These are phyloP conservation scores for Beta lomatogona DNA, from an alignment of 179 eudicot species.

Conservation along the genomic window DNA sequence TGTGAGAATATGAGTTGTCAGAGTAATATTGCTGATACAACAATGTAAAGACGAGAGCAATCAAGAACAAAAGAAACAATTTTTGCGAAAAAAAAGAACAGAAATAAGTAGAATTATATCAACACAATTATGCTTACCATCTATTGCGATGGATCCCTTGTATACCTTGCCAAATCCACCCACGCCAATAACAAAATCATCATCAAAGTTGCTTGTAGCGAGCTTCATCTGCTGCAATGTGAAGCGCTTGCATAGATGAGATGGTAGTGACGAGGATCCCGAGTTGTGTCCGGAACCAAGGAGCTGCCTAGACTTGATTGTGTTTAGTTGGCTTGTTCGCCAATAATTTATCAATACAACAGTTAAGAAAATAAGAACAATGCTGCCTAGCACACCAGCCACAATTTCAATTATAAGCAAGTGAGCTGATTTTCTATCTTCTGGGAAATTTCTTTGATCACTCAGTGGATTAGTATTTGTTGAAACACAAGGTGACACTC, in stretches of 20 bases:
- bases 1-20: neutral
- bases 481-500: too few species aligned
- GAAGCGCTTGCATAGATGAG: conserved; percentile 31
- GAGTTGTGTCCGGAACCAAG: neutral
- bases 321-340: neutral
- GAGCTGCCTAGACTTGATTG: neutral
- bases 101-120: too few species aligned
- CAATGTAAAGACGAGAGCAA: neutral
- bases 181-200: conserved; percentile 25
- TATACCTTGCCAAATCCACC: conserved; percentile 45
- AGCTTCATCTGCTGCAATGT: conserved; percentile 25
- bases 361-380: neutral
- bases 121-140: conserved; percentile 9
- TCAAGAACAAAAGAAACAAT: neutral
- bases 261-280: conserved; percentile 24
- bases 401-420: neutral
- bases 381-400: conserved; percentile 2
- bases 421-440: neutral
- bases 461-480: neutral
- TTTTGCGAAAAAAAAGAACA: too few species aligned
- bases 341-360: neutral
- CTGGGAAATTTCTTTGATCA: neutral
- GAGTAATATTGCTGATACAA: neutral
- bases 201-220: conserved; percentile 35
- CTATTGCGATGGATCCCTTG: conserved; percentile 25